phyloP scores from a whole-genome alignment of 148 eudicot species.

The Fallopia convolvulus region DNA sequence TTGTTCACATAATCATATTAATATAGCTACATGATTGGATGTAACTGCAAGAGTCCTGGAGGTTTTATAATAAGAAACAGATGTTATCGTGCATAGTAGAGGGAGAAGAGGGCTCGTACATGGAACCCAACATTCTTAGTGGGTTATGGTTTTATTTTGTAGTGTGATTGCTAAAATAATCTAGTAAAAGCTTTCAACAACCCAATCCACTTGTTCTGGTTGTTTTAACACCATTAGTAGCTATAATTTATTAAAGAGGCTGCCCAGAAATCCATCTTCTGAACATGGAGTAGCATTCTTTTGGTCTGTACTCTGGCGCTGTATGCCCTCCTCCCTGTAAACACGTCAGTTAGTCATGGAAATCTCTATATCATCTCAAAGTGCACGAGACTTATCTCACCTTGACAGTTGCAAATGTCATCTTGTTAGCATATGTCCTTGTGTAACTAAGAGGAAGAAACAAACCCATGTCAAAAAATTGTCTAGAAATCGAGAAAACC shows the following conservation, averaged over 20 bases:
- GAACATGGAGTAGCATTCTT: slow-evolving; percentile 15
- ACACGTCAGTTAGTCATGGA: background rate
- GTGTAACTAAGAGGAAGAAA: slow-evolving; percentile 18
- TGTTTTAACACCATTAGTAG: background rate
- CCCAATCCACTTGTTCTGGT: background rate
- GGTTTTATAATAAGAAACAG: too few relatives aligned
- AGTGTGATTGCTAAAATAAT: too few relatives aligned
- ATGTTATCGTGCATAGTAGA: background rate
- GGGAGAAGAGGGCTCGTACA: background rate
- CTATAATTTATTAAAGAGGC: background rate
- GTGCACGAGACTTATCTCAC: slow-evolving; percentile 5
- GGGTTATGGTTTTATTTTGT: too few relatives aligned
- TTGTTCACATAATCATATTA: too few relatives aligned
- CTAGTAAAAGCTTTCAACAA: background rate
- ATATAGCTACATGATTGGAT: too few relatives aligned
- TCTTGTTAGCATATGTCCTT: slow-evolving; percentile 20
- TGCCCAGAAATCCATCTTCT: slow-evolving; percentile 13
- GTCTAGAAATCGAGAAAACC: background rate
- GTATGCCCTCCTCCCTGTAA: slow-evolving; percentile 15
- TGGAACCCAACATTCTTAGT: background rate
- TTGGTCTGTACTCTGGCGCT: slow-evolving; percentile 14
- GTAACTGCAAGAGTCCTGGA: too few relatives aligned
- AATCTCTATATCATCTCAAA: background rate
- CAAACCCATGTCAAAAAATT: background rate
- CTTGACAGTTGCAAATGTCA: slow-evolving; percentile 32